A percentile compares a stretch with the other conserved stretches of the same genome.
These are phyloP conservation scores for Brassica incana DNA, from an alignment of 345 rosid species.

Conservation along the genomic window DNA sequence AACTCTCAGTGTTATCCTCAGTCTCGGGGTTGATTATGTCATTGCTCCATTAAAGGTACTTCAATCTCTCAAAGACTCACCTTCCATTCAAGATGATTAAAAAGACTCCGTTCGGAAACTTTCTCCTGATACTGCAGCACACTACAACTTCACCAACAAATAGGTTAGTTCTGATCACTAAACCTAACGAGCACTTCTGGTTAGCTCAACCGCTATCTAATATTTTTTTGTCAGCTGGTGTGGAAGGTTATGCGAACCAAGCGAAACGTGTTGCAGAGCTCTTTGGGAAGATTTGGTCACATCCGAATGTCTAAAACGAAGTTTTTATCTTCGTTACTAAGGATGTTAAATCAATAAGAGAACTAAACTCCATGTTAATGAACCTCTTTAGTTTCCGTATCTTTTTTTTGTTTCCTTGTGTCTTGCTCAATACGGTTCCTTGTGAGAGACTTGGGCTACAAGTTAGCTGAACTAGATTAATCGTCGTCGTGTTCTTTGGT, in stretches of 20 bases:
- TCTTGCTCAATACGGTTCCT: constrained; percentile 1
- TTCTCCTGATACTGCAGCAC: constrained; percentile 68
- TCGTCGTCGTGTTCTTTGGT: not conserved
- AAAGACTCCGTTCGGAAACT: constrained; percentile 73
- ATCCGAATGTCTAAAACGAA: constrained; percentile 67
- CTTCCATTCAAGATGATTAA: constrained; percentile 61
- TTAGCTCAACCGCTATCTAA: not conserved
- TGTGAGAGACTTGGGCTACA: constrained; percentile 17
- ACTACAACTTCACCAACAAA: constrained; percentile 66
- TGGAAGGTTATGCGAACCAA: constrained; percentile 71
- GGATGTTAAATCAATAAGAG: constrained; percentile 40
- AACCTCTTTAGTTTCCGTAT: not conserved
- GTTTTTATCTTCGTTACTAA: not conserved
- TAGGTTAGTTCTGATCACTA: constrained; percentile 56
- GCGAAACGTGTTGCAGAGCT: constrained; percentile 75
- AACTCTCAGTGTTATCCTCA: not conserved
- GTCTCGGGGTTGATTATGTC: constrained; percentile 79
- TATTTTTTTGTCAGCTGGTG: constrained; percentile 48
- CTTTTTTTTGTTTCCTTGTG: constrained; percentile 4
- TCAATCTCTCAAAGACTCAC: constrained; percentile 80
- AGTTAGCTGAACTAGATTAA: not conserved
- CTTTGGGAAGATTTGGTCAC: constrained; percentile 92
- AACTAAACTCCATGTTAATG: constrained; percentile 16
- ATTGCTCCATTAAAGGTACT: constrained; percentile 86
- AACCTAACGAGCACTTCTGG: not conserved